These are phyloP conservation scores for Carex cristatella DNA, from an alignment of 176 grass and related monocot genomes.

Conservation along the genomic window DNA sequence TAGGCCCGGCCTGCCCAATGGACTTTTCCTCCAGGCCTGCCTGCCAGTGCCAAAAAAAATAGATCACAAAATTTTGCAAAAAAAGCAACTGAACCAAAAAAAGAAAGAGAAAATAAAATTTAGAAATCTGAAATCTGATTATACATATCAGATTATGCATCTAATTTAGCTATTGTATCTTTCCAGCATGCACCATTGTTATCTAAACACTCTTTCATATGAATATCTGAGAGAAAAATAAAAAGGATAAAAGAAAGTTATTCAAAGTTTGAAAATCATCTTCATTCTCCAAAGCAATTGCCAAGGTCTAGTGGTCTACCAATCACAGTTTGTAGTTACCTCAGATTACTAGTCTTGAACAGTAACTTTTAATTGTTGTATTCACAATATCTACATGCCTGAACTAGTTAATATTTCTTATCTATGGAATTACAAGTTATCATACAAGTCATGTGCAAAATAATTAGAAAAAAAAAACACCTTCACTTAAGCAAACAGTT, in stretches of 20 bases:
- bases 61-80: too few relatives aligned
- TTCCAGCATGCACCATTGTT: conserved; percentile 96
- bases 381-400: not conserved
- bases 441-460: not conserved
- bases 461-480: conserved; percentile 24
- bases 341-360: not conserved
- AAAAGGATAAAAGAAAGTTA: not conserved
- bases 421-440: not conserved
- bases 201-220: conserved; percentile 95
- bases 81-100: too few relatives aligned
- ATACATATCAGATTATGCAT: too few relatives aligned
- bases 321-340: not conserved
- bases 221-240: conserved; percentile 48
- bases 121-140: too few relatives aligned
- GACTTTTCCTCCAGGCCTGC: too few relatives aligned
- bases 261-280: conserved; percentile 6
- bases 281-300: not conserved
- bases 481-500: conserved; percentile 77
- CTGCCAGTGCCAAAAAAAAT: too few relatives aligned
- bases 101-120: too few relatives aligned
- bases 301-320: not conserved
- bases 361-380: not conserved
- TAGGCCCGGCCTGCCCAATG: too few relatives aligned
- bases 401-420: not conserved
- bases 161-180: conserved; percentile 58